Percentiles rank a stretch among this genome's conserved stretches.
phyloP scores from a whole-genome alignment of 768 basidiomycete genomes.

The Harrya chromipes region DNA sequence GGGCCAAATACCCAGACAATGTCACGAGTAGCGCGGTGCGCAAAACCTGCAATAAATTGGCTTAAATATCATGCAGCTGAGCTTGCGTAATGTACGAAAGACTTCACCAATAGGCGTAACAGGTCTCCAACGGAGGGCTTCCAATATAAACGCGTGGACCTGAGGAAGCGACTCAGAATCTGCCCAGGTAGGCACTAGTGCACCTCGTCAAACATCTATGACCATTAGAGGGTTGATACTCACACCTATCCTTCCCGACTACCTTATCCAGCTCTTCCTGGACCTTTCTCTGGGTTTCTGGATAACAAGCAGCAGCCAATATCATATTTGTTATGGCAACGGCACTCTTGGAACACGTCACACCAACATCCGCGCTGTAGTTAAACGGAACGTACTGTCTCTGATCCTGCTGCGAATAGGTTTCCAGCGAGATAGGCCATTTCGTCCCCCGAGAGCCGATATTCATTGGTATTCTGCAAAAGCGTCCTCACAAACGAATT shows the following conservation, averaged over 20 bases:
- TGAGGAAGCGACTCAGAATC: conserved; percentile 34
- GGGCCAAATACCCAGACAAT: conserved; percentile 48
- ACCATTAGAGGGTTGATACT: neutral
- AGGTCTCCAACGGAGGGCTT: conserved; percentile 37
- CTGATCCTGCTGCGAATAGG: conserved; percentile 58
- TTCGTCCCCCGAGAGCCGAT: conserved; percentile 48
- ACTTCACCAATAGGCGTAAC: conserved; percentile 23
- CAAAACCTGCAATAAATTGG: conserved; percentile 36
- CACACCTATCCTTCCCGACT: conserved; percentile 38
- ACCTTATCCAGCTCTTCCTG: conserved; percentile 54
- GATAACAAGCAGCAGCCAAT: conserved; percentile 54
- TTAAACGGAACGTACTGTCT: conserved; percentile 35
- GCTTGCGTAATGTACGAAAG: neutral
- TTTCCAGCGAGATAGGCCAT: conserved; percentile 56
- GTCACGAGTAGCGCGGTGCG: conserved; percentile 60
- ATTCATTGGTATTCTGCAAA: conserved; percentile 44
- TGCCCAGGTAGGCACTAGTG: conserved; percentile 34
- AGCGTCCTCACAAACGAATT: conserved; percentile 50
- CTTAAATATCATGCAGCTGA: neutral
- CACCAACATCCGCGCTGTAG: neutral
- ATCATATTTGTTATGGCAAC: conserved; percentile 48
- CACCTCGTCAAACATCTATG: neutral
- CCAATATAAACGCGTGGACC: conserved; percentile 35
- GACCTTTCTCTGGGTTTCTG: conserved; percentile 46
- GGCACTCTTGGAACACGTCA: conserved; percentile 33